These are phyloP conservation scores for Coemansia reversa DNA, from an alignment of 192 early-diverging fungal genomes.

Conservation along the genomic window DNA sequence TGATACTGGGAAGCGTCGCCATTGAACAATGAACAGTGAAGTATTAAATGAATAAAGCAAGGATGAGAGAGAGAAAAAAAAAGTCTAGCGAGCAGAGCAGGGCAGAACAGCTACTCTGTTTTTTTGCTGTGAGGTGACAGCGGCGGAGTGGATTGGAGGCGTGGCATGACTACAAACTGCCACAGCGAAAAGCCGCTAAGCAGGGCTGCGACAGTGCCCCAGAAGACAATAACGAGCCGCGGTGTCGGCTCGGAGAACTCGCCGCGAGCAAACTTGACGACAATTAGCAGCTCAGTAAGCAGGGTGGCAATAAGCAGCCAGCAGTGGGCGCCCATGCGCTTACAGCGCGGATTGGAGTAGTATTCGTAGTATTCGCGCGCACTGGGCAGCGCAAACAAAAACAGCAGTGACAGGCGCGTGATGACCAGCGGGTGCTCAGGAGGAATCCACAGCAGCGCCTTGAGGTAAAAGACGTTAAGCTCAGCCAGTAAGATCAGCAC, in stretches of 20 bases:
- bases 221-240: slow-evolving; percentile 65
- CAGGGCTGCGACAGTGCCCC: slow-evolving; percentile 62
- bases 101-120: slow-evolving; percentile 1
- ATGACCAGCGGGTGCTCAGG: slow-evolving; percentile 82
- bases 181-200: slow-evolving; percentile 73
- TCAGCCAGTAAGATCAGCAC: slow-evolving; percentile 62
- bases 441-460: slow-evolving; percentile 90
- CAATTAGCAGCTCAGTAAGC: slow-evolving; percentile 88
- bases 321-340: slow-evolving; percentile 89
- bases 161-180: slow-evolving; percentile 62
- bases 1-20: slow-evolving; percentile 31
- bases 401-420: slow-evolving; percentile 72
- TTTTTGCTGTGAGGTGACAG: not conserved
- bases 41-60: slow-evolving; percentile 3
- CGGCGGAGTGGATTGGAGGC: slow-evolving; percentile 5
- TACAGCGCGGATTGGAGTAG: slow-evolving; percentile 71
- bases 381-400: slow-evolving; percentile 84
- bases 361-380: slow-evolving; percentile 90
- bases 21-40: slow-evolving; percentile 9
- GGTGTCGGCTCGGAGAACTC: slow-evolving; percentile 86
- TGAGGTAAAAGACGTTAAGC: slow-evolving; percentile 93
- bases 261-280: slow-evolving; percentile 82
- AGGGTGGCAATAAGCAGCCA: slow-evolving; percentile 88
- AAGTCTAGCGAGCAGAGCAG: not conserved
- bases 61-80: not conserved